phyloP scores from a whole-genome alignment of 2,329 filamentous ascomycete genomes.

The Ophiostoma populinum region DNA sequence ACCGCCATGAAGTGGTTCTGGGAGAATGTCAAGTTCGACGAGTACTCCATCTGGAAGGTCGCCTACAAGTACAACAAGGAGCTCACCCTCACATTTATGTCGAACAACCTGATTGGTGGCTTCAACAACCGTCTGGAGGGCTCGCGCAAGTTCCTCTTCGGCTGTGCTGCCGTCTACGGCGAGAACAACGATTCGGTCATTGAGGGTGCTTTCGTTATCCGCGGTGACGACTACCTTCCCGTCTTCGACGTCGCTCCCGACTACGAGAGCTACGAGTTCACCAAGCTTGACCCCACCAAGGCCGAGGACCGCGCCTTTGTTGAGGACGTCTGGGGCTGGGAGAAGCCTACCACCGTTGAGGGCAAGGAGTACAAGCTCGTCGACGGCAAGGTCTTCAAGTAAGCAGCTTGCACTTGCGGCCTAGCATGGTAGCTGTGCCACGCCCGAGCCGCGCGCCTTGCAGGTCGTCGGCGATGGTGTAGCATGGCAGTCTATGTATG shows the following conservation, averaged over 20 bases:
- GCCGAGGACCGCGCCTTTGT: constrained; percentile 72
- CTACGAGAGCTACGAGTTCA: constrained; percentile 91
- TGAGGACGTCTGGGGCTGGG: constrained; percentile 81
- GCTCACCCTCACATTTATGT: constrained; percentile 97
- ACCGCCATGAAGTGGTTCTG: constrained; percentile 94
- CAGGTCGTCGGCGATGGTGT: no score
- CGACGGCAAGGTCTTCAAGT: constrained; percentile 98
- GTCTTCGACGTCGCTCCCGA: constrained; percentile 97
- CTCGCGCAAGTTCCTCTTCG: constrained; percentile 97
- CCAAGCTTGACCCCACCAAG: constrained; percentile 83
- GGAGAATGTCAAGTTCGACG: constrained; percentile 83
- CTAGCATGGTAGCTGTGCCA: no score
- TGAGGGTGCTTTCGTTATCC: constrained; percentile 84
- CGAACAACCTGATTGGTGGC: constrained; percentile 92
- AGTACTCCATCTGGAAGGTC: constrained; percentile 89
- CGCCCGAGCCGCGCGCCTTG: no score
- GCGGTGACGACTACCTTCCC: constrained; percentile 68
- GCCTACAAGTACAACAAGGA: constrained; percentile 99
- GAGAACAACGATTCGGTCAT: constrained; percentile 78
- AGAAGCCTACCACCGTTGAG: constrained; percentile 60
- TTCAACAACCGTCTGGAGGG: constrained; percentile 96
- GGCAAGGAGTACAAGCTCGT: constrained; percentile 83
- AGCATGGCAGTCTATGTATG: no score
- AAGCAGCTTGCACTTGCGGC: constrained; percentile 31
- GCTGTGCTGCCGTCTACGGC: constrained; percentile 76